A percentile compares a stretch with the other conserved stretches of the same genome.
phyloP scores from a whole-genome alignment of 768 basidiomycete genomes.

The Agaricus blazei region DNA sequence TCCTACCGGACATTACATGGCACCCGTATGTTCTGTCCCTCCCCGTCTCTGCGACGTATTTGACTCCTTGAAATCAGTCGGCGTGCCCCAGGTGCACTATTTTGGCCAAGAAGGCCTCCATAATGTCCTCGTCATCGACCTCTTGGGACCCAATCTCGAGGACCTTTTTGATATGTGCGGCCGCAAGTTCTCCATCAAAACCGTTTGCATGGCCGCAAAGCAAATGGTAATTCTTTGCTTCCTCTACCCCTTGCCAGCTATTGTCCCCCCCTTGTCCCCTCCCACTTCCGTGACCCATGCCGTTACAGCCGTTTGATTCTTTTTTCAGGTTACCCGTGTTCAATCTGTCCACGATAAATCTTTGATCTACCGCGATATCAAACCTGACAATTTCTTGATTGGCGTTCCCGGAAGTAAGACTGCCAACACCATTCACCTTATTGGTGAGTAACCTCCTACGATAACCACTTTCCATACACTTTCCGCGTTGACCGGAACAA shows the following conservation, averaged over 20 bases:
- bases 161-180: constrained; percentile 99
- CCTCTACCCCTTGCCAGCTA: background rate
- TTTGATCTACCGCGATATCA: constrained; percentile 97
- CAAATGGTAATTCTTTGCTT: constrained; percentile 75
- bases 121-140: constrained; percentile 91
- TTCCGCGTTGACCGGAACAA: constrained; percentile 4
- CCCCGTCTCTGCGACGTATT: constrained; percentile 6
- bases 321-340: constrained; percentile 80
- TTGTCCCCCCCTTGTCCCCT: background rate
- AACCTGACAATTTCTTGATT: constrained; percentile 98
- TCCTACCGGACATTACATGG: constrained; percentile 94
- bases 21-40: constrained; percentile 55
- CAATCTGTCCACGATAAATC: constrained; percentile 99
- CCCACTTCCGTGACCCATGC: background rate
- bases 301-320: constrained; percentile 3
- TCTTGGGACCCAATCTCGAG: constrained; percentile 96
- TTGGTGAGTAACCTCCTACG: constrained; percentile 50
- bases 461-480: background rate
- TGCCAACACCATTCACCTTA: constrained; percentile 84
- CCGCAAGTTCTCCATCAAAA: constrained; percentile 97
- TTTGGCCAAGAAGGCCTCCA: constrained; percentile 98
- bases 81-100: constrained; percentile 97
- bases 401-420: constrained; percentile 90
- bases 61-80: constrained; percentile 47
- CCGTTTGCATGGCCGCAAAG: constrained; percentile 97